Evolutionary conservation across 2,329 filamentous ascomycete species (phyloP).

Genomic region (Cytospora paraplurivora): DNA sequence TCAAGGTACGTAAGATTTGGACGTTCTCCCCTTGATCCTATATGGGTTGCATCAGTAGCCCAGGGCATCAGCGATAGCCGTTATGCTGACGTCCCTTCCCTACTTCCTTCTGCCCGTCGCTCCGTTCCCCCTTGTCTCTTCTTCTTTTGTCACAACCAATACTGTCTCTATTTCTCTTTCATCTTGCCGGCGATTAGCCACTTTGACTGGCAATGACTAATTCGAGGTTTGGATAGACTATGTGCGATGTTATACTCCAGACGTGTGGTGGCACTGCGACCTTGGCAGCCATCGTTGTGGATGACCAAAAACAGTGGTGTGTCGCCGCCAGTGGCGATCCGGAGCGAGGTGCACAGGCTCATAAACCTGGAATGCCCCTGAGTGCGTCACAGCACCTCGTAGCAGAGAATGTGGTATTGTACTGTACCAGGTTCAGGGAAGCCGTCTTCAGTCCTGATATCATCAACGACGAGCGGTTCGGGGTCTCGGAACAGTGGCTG

Average conservation of each 20-base stretch:
- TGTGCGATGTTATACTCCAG: constrained; percentile 79
- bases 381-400: constrained; percentile 64
- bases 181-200: too few species aligned
- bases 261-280: constrained; percentile 73
- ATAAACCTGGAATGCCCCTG: constrained; percentile 66
- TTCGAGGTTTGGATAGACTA: constrained; percentile 49
- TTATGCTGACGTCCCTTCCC: not conserved
- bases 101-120: not conserved
- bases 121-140: not conserved
- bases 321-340: constrained; percentile 74
- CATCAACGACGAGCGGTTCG: constrained; percentile 74
- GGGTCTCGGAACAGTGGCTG: constrained; percentile 70
- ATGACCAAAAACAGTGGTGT: constrained; percentile 70
- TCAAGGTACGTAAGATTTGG: constrained; percentile 47
- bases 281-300: constrained; percentile 72
- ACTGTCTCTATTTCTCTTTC: too few species aligned
- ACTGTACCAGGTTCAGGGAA: constrained; percentile 76
- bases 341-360: constrained; percentile 67
- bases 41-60: not conserved
- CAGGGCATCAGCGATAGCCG: not conserved
- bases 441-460: constrained; percentile 74
- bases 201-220: not conserved
- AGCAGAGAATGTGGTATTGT: constrained; percentile 76
- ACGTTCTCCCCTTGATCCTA: not conserved
- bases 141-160: not conserved